Conservation (phyloP, 441 rosid species). For the Biscutella laevigata region DNA sequence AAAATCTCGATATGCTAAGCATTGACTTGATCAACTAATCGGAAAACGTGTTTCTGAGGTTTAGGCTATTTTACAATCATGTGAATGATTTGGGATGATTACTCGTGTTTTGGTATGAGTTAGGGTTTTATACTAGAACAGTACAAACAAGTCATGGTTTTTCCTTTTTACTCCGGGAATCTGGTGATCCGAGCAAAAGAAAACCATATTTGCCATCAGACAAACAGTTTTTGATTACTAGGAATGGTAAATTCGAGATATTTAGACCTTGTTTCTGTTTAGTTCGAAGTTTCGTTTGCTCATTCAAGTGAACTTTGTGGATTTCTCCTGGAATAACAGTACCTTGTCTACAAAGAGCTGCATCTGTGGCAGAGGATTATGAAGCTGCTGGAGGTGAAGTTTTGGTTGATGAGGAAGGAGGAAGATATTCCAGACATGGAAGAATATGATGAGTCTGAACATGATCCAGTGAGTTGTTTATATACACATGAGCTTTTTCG, state of each 20-base stretch:
- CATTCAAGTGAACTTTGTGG: not conserved
- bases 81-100: not conserved
- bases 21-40: too few relatives aligned
- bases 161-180: slow-evolving; percentile 50
- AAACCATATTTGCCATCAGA: slow-evolving; percentile 75
- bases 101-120: not conserved
- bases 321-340: slow-evolving; percentile 32
- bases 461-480: slow-evolving; percentile 64
- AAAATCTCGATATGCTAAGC: too few relatives aligned
- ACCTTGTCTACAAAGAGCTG: slow-evolving; percentile 91
- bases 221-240: slow-evolving; percentile 86
- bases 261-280: not conserved
- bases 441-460: slow-evolving; percentile 67
- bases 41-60: not conserved
- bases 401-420: slow-evolving; percentile 82
- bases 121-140: too few relatives aligned
- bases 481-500: too few relatives aligned
- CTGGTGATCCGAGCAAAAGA: slow-evolving; percentile 89
- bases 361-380: slow-evolving; percentile 83
- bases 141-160: too few relatives aligned
- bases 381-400: slow-evolving; percentile 96
- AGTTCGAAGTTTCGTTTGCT: not conserved
- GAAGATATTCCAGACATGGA: slow-evolving; percentile 94
- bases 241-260: slow-evolving; percentile 54
- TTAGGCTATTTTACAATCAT: not conserved